Base-by-base conservation (phyloP, 306 rosid species). In the Lathyrus aphaca region DNA sequence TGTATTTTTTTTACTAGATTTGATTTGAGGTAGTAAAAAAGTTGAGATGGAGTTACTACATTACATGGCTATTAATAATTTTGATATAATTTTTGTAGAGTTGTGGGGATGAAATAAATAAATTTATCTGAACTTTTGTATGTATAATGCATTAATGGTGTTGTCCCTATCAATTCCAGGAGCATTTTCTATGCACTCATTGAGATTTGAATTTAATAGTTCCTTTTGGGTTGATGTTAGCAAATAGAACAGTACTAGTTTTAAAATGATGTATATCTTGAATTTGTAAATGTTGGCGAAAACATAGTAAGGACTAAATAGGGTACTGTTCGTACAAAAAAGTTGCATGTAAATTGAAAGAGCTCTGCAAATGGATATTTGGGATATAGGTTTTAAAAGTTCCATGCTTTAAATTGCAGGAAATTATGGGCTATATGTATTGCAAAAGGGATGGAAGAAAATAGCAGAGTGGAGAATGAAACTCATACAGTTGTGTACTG, bases 311-410 rank as follows among this genome's bases (percentile, higher is more conserved):
- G 65, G 55, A 57, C 53, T 64, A 18, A 50, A 71, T 38, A 66
- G 46, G 72, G 86, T 73, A 78, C 86, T 58, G 3, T 66, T 66
- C 89, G 86, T 81, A 80, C 89, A 72, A 50, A 50, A 69, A 17
- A 57, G 44, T 69, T 56, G 15, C 27, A 76, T 21, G 0, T 30
- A 39, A 10, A 6, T 35, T 7, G 29, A 35, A 35, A 35, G 39
- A 61, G 38, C n/a, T 66, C 65, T 70, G 58, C 74, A 67, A 66
- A 71, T 48, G 62, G 81, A 78, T 35, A 6, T 74, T 73, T 55
- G 74, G 49, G 76, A 79, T 76, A 79, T 76, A 64, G 74, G 74
- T 57, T 51, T 51, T 73, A 66, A 68, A 27, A 53, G 29, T 18
- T 74, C 80, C 74, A 66, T 66, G 75, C 18, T 51, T 49, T 55